Evolutionary conservation across 176 grass and related monocot genomes (phyloP), one percentile per base, ranked within the genome.

Genomic region (Microstegium vimineum): DNA sequence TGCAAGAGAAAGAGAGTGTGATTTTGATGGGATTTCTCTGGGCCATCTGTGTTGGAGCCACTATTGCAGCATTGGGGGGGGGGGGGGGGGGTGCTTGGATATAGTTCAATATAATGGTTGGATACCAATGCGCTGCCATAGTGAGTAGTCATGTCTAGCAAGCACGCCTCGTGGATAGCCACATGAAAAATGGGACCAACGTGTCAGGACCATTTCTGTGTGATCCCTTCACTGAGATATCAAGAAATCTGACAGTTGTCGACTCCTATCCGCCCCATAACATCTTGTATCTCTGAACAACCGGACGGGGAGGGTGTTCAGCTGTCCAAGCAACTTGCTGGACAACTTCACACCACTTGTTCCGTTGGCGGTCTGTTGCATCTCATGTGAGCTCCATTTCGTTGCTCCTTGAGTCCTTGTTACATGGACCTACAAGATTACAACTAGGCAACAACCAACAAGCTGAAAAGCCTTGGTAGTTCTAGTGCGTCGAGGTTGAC

Each of bases 41-140:
- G 77, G 43, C 81, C 35, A 82, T 42, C 82, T 73, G 9, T 80
- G 54, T 47, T 72, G 18, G 10, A 78, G 33, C 66, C 78, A 81
- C 10, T 15, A 23, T 12, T 74, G 20, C 47, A 51, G 16, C 26
- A 75, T 49, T 76, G 20, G 36, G 1, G 46, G n/a, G n/a, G n/a
- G n/a, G n/a, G n/a, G n/a, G n/a, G n/a, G n/a, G 16, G 47, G 0
- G 16, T 51, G 47, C 47, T 51, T 51, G 47, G 47, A 51, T n/a
- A n/a, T 51, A 12, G 15, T 37, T 27, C 18, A 5, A 22, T 51
- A 3, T n/a, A n/a, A n/a, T n/a, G n/a, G 49, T 20, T 52, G 71
- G 63, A 76, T 36, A 37, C 36, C 70, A 68, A 67, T 63, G 66
- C 71, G 54, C 59, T 30, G 9, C 64, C 64, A 49, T 79, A 42